Evolutionary conservation across 164 flowering plant species (phyloP).

Genomic region (Aristolochia contorta): DNA sequence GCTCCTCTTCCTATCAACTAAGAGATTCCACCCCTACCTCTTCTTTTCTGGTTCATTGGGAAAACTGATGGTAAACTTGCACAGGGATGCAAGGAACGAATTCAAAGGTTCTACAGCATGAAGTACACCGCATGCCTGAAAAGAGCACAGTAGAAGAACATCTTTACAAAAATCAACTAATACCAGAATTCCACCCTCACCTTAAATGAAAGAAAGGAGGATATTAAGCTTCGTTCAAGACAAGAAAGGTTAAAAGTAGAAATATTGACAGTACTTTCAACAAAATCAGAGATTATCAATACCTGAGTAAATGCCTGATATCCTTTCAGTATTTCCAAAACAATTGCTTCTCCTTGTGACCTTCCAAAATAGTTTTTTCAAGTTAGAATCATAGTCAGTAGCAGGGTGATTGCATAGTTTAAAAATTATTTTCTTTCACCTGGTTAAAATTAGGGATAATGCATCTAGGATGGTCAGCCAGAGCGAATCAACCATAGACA

Average conservation of each 20-base stretch:
- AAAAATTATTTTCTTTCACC: constrained; percentile 28
- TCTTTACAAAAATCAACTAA: not conserved
- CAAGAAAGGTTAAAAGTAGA: not conserved
- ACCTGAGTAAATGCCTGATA: constrained; percentile 99
- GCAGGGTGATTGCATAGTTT: too few species aligned
- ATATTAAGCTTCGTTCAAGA: not conserved
- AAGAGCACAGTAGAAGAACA: constrained; percentile 6
- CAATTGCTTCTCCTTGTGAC: constrained; percentile 98
- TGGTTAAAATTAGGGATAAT: constrained; percentile 74
- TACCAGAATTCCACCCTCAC: too few species aligned
- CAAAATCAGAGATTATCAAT: constrained; percentile 1
- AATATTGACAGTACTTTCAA: not conserved
- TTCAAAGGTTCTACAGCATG: constrained; percentile 86
- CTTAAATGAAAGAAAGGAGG: not conserved
- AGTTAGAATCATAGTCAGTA: too few species aligned
- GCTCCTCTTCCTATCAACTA: not conserved
- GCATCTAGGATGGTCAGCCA: constrained; percentile 97
- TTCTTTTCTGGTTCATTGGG: constrained; percentile 71
- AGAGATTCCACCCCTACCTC: constrained; percentile 35
- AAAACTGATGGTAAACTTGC: constrained; percentile 85
- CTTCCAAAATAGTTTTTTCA: constrained; percentile 25
- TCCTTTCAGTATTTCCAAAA: constrained; percentile 91
- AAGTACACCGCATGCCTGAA: constrained; percentile 96
- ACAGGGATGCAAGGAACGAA: constrained; percentile 90
- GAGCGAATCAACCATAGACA: constrained; percentile 86